A percentile compares a stretch with the other conserved stretches of the same genome.
Evolutionary conservation across 495 filamentous ascomycete genomes (phyloP).

Genomic region (Coniosporium apollinis): DNA sequence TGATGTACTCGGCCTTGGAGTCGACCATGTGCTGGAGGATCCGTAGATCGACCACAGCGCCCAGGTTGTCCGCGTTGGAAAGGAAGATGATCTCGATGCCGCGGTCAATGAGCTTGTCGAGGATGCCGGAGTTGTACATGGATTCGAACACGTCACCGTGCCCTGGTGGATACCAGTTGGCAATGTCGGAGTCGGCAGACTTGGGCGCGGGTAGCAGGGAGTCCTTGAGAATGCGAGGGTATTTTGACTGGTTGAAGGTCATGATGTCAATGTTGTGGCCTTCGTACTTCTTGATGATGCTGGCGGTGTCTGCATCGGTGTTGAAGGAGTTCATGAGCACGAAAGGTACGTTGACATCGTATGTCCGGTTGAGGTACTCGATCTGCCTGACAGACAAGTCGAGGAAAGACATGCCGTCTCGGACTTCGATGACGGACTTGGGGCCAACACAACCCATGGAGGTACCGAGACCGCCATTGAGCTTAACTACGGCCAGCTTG

Average conservation of each 20-base stretch:
- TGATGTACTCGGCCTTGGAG: conserved; percentile 91
- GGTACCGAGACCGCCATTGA: conserved; percentile 97
- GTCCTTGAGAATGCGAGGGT: conserved; percentile 94
- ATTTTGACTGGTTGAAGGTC: conserved; percentile 99
- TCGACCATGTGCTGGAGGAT: conserved; percentile 99
- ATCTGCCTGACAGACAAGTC: conserved; percentile 98
- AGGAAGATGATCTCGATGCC: conserved; percentile 98
- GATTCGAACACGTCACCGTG: conserved; percentile 99
- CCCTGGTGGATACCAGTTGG: conserved; percentile 97
- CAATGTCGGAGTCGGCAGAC: conserved; percentile 68
- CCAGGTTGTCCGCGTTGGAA: conserved; percentile 97
- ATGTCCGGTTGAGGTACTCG: conserved; percentile 96
- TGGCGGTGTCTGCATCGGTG: conserved; percentile 93
- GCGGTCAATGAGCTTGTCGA: conserved; percentile 86
- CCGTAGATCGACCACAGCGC: conserved; percentile 89
- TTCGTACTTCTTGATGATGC: conserved; percentile 99
- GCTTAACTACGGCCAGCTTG: conserved; percentile 97
- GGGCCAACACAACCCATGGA: conserved; percentile 99
- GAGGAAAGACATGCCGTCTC: conserved; percentile 99
- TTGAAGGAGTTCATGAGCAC: conserved; percentile 99
- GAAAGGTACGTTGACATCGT: conserved; percentile 93
- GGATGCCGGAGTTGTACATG: conserved; percentile 95
- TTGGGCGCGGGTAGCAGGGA: conserved; percentile 93
- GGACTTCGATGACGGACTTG: conserved; percentile 99
- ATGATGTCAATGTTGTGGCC: conserved; percentile 98